Base-by-base conservation (phyloP, 352 stramenopile species). In the Globisporangium solare region DNA sequence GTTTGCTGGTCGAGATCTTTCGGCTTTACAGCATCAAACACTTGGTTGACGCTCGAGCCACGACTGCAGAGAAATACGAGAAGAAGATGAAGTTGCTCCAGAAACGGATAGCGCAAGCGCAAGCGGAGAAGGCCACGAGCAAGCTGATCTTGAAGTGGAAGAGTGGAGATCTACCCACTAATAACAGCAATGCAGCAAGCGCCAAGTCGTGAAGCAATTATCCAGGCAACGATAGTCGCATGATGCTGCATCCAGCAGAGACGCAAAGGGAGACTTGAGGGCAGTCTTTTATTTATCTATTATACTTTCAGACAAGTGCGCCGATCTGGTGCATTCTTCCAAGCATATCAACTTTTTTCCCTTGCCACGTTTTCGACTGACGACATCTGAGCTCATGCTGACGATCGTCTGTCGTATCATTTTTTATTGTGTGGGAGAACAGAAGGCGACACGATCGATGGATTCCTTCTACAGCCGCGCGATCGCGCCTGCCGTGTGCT, bases 401-500 rank as follows among this genome's bases (percentile, higher is more conserved):
- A 10, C 27, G 27, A 35, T 35, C 27, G 27, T 6, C 27, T 35
- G 47, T 41, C 46, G 21, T 27, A 35, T 35, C 27, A 35, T 35
- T 35, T 10, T 35, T 35, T 35, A n/a, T n/a, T 35, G 4, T 35
- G 27, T 35, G 27, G 27, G 27, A n/a, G n/a, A n/a, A n/a, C 27
- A 35, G 27, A 35, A 35, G 27, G 27, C 27, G 7, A 35, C 27
- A 35, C 4, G 27, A 35, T 35, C 7, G 27, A 35, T 35, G 27
- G 27, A 35, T 35, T 31, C 31, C 12, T 7, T n/a, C 60, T 68
- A 93, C 39, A 93, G 56, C 27, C 74, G 66, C 22, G 81, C 80
- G 21, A 94, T 61, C 24, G 81, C 71, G 7, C 79, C 80, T 1
- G 81, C 79, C 46, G 81, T 91, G 58, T 91, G 81, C 41, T 88